Base-by-base conservation (phyloP, 768 basidiomycete species). In the Cystofilobasidium macerans region DNA sequence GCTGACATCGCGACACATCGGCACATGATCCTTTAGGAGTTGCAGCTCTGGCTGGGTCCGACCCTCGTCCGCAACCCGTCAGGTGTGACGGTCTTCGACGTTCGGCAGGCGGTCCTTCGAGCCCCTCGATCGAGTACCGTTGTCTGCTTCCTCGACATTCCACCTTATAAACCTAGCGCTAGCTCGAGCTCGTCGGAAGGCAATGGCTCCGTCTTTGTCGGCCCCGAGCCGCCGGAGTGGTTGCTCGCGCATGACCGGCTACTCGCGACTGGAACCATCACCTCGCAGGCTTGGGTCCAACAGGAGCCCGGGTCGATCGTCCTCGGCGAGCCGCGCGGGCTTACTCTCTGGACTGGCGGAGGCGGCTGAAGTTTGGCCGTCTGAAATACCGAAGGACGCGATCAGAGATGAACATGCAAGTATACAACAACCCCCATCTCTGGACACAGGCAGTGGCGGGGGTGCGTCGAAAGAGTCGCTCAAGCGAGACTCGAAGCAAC, bases 21-120 rank as follows among this genome's bases (percentile, higher is more conserved):
- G 3, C 11, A 35, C 13, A 6, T 38, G 2, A 26, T 26, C 3
- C 28, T 38, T 13, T 36, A 65, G 64, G 64, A 65, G 12, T 42
- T 65, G 11, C 5, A 28, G n/a, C 13, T 48, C 38, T 65, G 57
- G 57, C 26, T 65, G 22, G 64, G 64, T 2, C 48, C 56, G 4
- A 65, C 58, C 8, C 22, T 5, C 1, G 57, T 58, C 0, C 18
- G 11, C 11, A 65, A 65, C 57, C 57, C 64, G 11, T 32, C 36
- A 0, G 64, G 64, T 8, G 45, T 65, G 8, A 59, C 64, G 7
- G 56, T 65, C 4, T 65, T 43, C 57, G 64, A 65, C 47, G 64
- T 53, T 24, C 43, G 64, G 8, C 57, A 59, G 26, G 57, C 57
- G 45, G 35, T 65, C 11, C 33, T 58, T n/a, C n/a, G n/a, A n/a